Percentiles rank a stretch among this genome's conserved stretches.
Evolutionary conservation across 2,329 filamentous ascomycete species (phyloP).

Genomic region (Pseudogymnoascus sp.): DNA sequence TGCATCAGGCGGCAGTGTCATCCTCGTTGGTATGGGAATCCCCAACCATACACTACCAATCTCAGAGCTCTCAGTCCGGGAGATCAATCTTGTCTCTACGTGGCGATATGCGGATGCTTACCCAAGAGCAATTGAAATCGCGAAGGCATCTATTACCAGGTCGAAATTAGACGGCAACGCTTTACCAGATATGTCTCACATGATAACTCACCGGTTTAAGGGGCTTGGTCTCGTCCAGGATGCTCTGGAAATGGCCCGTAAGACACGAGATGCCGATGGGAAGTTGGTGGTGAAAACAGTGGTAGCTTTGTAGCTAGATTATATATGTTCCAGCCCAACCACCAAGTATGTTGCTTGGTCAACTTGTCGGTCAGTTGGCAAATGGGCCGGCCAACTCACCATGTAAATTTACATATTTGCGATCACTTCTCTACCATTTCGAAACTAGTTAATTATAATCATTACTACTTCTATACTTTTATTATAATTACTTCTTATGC

Average conservation of each 20-base stretch:
- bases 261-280: constrained; percentile 35
- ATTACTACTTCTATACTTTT: too few relatives aligned
- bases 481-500: too few relatives aligned
- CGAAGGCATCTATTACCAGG: neutral
- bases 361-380: too few relatives aligned
- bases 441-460: too few relatives aligned
- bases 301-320: constrained; percentile 14
- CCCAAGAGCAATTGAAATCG: too few relatives aligned
- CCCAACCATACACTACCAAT: neutral
- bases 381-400: too few relatives aligned
- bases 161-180: too few relatives aligned
- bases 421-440: too few relatives aligned
- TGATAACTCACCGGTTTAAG: constrained; percentile 78
- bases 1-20: constrained; percentile 48
- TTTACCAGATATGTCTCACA: constrained; percentile 65
- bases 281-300: constrained; percentile 28
- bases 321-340: neutral
- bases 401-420: too few relatives aligned
- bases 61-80: neutral
- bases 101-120: constrained; percentile 11
- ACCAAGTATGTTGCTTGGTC: neutral
- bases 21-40: neutral
- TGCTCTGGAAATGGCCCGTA: constrained; percentile 80
- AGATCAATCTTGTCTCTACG: constrained; percentile 10
- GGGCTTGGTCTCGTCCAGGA: constrained; percentile 74